A percentile compares a stretch with the other conserved stretches of the same genome.
phyloP scores from a whole-genome alignment of 2,329 filamentous ascomycete genomes.

The Trichoderma atrobrunneum region DNA sequence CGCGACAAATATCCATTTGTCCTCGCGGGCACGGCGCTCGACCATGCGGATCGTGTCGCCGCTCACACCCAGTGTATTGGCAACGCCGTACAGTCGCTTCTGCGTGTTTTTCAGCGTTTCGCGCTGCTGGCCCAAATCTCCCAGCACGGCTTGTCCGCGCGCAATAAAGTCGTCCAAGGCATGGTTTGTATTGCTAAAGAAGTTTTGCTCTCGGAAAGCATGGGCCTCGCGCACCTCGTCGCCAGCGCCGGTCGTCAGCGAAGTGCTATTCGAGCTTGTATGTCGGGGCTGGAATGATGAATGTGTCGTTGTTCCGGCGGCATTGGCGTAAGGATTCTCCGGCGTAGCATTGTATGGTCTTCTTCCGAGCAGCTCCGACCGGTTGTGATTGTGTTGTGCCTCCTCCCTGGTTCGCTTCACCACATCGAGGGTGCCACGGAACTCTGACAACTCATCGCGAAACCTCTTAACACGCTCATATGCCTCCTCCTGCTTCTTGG shows the following conservation, averaged over 20 bases:
- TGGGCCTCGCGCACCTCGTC: constrained; percentile 74
- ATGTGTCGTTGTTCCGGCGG: constrained; percentile 31
- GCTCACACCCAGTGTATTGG: constrained; percentile 88
- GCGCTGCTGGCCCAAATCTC: constrained; percentile 82
- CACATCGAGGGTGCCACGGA: constrained; percentile 71
- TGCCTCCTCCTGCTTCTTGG: constrained; percentile 89
- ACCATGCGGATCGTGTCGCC: constrained; percentile 98
- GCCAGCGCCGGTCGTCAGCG: constrained; percentile 44
- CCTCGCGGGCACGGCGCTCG: constrained; percentile 83
- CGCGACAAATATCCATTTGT: constrained; percentile 96
- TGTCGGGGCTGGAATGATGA: constrained; percentile 43
- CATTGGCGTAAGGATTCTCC: constrained; percentile 86
- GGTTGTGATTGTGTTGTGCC: constrained; percentile 60
- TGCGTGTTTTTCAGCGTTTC: constrained; percentile 96
- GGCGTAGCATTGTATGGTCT: constrained; percentile 77
- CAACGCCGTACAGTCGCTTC: constrained; percentile 83
- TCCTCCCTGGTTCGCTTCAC: constrained; percentile 79
- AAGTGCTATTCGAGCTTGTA: constrained; percentile 35
- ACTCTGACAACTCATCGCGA: constrained; percentile 75
- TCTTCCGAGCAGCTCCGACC: constrained; percentile 79
- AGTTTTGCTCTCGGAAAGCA: constrained; percentile 83
- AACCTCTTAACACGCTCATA: constrained; percentile 83
- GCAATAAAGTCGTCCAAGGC: constrained; percentile 94
- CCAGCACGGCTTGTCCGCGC: constrained; percentile 82
- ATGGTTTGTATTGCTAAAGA: constrained; percentile 76